Evolutionary conservation across 1,139 yeast species (phyloP), one percentile per base, ranked within the genome.

Genomic region (Pichia sp.): DNA sequence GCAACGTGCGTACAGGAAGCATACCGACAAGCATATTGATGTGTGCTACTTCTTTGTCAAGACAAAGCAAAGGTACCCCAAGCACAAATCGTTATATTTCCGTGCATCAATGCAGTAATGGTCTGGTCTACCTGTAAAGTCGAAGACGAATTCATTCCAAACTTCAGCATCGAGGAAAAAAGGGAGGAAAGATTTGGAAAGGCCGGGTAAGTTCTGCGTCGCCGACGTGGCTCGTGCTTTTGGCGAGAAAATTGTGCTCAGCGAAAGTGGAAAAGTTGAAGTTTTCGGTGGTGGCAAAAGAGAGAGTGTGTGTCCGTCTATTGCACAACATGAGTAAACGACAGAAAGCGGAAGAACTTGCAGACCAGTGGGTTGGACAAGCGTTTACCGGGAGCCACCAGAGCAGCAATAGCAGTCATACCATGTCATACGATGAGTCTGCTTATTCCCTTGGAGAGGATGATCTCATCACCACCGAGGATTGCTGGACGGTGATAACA

Each of bases 401-500:
- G 8, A 39, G 26, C 42, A 39, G 26, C 42, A 39, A 34, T 3
- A 34, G 37, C 37, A 34, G 37, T 34, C n/a, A 10, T 13, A 34
- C 10, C 23, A 48, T 52, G 52, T 45, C 46, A 9, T 43, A 48
- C 49, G 50, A 47, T 16, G 50, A 51, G 31, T 50, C 51, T 39
- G 52, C 47, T 10, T 53, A 53, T 41, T 18, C 45, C 10, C 46
- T 53, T 41, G 50, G 44, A n/a, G 44, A 37, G 19, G 54, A 50
- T 34, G 48, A 51, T 30, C 50, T 51, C 16, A 88, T 93, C 74
- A 90, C 98, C 25, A 89, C 97, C 36, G 98, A 95, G 74, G 99
- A 95, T 75, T 91, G 98, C 73, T 95, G 99, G 99, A 85, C 96
- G 40, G 98, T 95, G 59, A 93, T 95, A 61, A 87, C 97, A 43